Base-by-base conservation (phyloP, 1,139 yeast genomes). In the Scheffersomyces cryptocercus region DNA sequence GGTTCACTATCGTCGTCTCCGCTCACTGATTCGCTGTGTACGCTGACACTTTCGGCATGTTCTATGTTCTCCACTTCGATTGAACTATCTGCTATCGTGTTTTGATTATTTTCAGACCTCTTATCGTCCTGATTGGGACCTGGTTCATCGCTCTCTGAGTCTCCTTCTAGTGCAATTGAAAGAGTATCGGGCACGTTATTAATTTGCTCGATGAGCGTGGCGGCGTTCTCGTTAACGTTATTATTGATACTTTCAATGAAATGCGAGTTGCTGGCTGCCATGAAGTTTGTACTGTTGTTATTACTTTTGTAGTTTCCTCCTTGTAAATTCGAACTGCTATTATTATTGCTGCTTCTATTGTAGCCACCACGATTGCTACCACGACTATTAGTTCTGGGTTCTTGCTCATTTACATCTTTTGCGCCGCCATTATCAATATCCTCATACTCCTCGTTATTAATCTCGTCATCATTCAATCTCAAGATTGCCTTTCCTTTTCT, bases 401-500 rank as follows among this genome's bases (percentile, higher is more conserved):
- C 38, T 11, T 12, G 31, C 24, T 24, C 30, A 10, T 28, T 29
- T 14, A 43, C 50, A 5, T 40, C 41, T 6, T 20, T 20, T 20
- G 26, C 26, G 7, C 26, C 26, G 7, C 8, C 26, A 10, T 46
- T 41, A 2, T 47, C 48, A 36, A 47, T 35, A 26, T 50, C 56
- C 33, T 51, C 47, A 29, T 47, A 47, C 12, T 52, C 52, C 2
- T 48, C 52, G 26, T 48, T 47, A 11, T 49, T 44, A 6, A 41
- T 36, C 12, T 49, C 50, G 31, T 59, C 64, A 26, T 59, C 65
- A 32, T 60, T 73, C 41, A 74, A 60, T 37, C 58, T 56, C 46
- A 74, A 54, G 5, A 74, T 73, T 12, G 77, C 79, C 42, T 61
- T 64, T 1, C 73, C 78, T 44, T 70, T 71, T 37, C 62, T 61